Conservation (phyloP, 148 eudicot genomes). For the Selenicereus undatus region DNA sequence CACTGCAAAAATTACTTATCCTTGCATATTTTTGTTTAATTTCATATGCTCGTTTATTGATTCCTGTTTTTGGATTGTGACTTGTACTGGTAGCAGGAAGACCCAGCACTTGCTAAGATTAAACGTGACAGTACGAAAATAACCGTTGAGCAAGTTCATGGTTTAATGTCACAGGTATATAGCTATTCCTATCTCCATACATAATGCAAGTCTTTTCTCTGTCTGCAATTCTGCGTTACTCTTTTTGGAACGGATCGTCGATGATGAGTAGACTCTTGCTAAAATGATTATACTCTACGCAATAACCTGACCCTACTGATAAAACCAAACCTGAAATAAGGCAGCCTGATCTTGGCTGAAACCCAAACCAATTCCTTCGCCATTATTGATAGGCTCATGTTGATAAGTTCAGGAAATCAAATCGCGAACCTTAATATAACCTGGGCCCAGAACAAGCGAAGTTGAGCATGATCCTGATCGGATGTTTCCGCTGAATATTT, state of each 20-base stretch:
- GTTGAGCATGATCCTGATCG: too few species aligned
- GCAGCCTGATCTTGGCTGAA: too few species aligned
- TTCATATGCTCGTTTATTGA: background rate
- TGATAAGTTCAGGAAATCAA: background rate
- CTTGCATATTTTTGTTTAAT: background rate
- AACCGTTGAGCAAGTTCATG: slow-evolving; percentile 98
- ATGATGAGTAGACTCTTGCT: background rate
- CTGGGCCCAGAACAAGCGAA: too few species aligned
- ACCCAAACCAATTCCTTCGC: background rate
- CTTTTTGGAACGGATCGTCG: background rate
- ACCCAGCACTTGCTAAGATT: slow-evolving; percentile 87
- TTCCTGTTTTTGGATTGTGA: background rate
- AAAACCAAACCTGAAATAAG: too few species aligned
- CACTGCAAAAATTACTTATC: background rate
- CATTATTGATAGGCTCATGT: background rate
- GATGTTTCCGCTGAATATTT: too few species aligned
- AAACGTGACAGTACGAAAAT: slow-evolving; percentile 99
- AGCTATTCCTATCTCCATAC: background rate
- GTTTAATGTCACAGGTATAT: slow-evolving; percentile 91
- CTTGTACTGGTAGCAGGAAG: slow-evolving; percentile 58
- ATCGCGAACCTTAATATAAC: background rate
- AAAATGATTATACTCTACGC: too few species aligned
- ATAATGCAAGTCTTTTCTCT: background rate
- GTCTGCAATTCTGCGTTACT: background rate
- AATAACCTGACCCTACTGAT: too few species aligned